A percentile compares a stretch with the other conserved stretches of the same genome.
Evolutionary conservation across 768 basidiomycete genomes (phyloP).

Genomic region (Podaxis sp.): DNA sequence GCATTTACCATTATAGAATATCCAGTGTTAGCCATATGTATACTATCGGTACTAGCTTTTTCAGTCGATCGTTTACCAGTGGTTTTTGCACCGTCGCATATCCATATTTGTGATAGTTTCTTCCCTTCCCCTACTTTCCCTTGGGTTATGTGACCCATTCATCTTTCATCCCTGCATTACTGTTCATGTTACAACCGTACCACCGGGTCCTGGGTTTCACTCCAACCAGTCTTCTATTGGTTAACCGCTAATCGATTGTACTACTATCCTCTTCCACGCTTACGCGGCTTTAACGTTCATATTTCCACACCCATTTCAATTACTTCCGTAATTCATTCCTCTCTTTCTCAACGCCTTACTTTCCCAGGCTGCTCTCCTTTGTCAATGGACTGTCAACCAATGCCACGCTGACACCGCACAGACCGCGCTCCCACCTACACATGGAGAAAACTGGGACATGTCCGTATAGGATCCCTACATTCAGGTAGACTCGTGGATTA

Average conservation of each 20-base stretch:
- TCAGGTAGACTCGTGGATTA: neutral
- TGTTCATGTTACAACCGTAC: neutral
- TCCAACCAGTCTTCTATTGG: neutral
- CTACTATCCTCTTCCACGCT: neutral
- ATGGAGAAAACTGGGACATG: neutral
- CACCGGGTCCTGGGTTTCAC: conserved; percentile 3
- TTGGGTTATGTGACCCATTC: conserved; percentile 3
- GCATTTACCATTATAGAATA: conserved; percentile 19
- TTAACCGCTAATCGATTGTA: neutral
- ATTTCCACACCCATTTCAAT: neutral
- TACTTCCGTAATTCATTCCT: neutral
- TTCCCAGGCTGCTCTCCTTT: neutral
- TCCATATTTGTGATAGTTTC: neutral
- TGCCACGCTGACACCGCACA: neutral
- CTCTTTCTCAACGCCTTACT: neutral
- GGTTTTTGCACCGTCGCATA: neutral
- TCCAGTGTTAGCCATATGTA: conserved; percentile 3
- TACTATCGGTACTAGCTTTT: neutral
- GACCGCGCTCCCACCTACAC: neutral
- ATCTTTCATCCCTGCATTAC: conserved; percentile 3
- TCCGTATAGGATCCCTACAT: neutral
- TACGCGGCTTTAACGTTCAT: conserved; percentile 5
- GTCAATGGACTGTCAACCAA: neutral
- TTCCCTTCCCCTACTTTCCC: conserved; percentile 2
- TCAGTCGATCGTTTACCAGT: neutral